Percentiles rank a stretch among this genome's conserved stretches.
Evolutionary conservation across 2,329 filamentous ascomycete genomes (phyloP).

Genomic region (Penicillium verrucosum): DNA sequence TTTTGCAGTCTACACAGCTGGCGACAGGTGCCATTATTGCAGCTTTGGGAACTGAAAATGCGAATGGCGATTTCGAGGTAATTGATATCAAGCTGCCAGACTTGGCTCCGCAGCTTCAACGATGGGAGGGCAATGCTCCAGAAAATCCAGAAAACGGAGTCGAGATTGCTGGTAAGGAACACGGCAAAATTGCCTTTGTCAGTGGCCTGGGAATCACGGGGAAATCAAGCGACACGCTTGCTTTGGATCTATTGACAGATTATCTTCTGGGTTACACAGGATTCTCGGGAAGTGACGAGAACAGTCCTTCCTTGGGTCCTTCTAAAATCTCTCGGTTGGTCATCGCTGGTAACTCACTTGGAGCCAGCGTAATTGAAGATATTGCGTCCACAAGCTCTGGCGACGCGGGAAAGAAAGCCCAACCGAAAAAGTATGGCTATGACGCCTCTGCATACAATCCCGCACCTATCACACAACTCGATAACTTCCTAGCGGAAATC

Average conservation of each 20-base stretch:
- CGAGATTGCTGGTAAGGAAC: slow-evolving; percentile 39
- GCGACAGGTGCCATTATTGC: slow-evolving; percentile 93
- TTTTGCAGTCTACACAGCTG: slow-evolving; percentile 65
- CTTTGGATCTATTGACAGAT: slow-evolving; percentile 75
- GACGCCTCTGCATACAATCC: slow-evolving; percentile 86
- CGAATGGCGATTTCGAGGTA: slow-evolving; percentile 87
- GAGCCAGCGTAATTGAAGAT: slow-evolving; percentile 37
- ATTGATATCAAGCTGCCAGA: slow-evolving; percentile 87
- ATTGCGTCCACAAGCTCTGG: slow-evolving; percentile 41
- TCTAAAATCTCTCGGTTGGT: slow-evolving; percentile 75
- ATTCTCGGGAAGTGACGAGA: slow-evolving; percentile 46
- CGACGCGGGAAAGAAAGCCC: slow-evolving; percentile 45
- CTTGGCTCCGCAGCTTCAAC: slow-evolving; percentile 72
- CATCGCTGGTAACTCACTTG: slow-evolving; percentile 86
- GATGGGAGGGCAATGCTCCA: slow-evolving; percentile 58
- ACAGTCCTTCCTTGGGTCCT: slow-evolving; percentile 41
- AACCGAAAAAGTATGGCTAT: slow-evolving; percentile 85
- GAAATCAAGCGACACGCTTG: slow-evolving; percentile 68
- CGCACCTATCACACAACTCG: slow-evolving; percentile 75
- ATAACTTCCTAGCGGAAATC: slow-evolving; percentile 75
- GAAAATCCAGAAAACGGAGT: slow-evolving; percentile 46
- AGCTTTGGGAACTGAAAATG: slow-evolving; percentile 91
- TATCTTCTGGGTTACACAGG: slow-evolving; percentile 82
- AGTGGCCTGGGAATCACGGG: slow-evolving; percentile 84
- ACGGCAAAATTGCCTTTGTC: slow-evolving; percentile 74